Evolutionary conservation across 176 grass and related monocot species (phyloP), one percentile per base, ranked within the genome.

Genomic region (Phoenix roebelenii): DNA sequence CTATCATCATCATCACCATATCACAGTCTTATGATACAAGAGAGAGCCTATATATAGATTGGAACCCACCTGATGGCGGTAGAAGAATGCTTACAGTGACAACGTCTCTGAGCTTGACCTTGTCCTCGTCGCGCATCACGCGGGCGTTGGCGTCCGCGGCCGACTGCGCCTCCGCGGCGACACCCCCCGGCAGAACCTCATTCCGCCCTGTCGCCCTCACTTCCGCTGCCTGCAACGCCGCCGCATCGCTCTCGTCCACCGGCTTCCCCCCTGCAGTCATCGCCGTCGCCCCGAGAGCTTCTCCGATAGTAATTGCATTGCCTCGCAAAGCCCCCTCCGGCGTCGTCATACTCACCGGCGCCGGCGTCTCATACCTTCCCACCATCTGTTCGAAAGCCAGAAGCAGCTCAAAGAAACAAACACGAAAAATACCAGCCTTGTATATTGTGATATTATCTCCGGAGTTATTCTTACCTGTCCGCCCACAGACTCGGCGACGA

Each of bases 401-500:
- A 29, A 52, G 22, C 16, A 48, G 10, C 53, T 7, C 1, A 18
- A 50, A 52, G 50, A 71, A 5, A 20, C 5, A 19, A 52, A 56
- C 3, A 56, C 22, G 28, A 55, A n/a, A n/a, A 35, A 16, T 25
- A 67, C 20, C 20, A 20, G 20, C 20, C 20, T 20, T 20, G 0
- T 20, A 20, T 20, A 20, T 20, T 20, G 20, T 50, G 51, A 20
- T 57, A 57, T 22, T 18, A 58, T 16, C 22, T 14, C 14, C 55
- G 3, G 2, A 15, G 12, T 58, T 22, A 14, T 4, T 0, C 59
- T 17, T 53, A 81, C 63, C 78, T 89, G 72, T 24, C 85, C 82
- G 15, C 76, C 89, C 17, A 89, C 62, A 57, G 60, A 75, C 63
- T 95, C 82, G 2, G 82, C 76, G 72, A 89, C 50, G 25, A 89